These are phyloP conservation scores for Stachybotrys echinatus DNA, from an alignment of 2,329 filamentous ascomycete species.

Conservation along the genomic window DNA sequence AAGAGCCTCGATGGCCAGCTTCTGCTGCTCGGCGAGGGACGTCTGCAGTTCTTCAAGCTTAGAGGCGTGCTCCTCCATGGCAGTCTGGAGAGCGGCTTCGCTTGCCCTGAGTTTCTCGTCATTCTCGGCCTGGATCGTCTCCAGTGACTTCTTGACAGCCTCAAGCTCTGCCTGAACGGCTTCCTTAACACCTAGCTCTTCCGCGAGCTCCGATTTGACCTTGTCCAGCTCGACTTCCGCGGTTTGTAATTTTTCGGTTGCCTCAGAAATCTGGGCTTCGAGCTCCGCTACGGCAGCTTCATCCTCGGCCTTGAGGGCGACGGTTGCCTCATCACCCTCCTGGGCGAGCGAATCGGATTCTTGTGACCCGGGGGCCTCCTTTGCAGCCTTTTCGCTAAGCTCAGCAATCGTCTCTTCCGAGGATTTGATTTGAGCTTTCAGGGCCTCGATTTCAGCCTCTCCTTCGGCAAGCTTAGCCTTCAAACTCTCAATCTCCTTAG, in stretches of 20 bases:
- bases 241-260: slow-evolving; percentile 42
- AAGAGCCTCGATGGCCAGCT: slow-evolving; percentile 39
- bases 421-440: slow-evolving; percentile 50
- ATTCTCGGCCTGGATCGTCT: slow-evolving; percentile 28
- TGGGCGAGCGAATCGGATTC: slow-evolving; percentile 14
- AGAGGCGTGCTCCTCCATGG: slow-evolving; percentile 40
- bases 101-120: slow-evolving; percentile 26
- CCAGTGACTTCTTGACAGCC: slow-evolving; percentile 44
- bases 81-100: slow-evolving; percentile 27
- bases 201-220: slow-evolving; percentile 42
- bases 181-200: slow-evolving; percentile 44
- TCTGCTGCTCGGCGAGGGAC: slow-evolving; percentile 45
- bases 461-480: slow-evolving; percentile 54
- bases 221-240: slow-evolving; percentile 47
- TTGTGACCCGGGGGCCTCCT: neutral
- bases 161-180: slow-evolving; percentile 42
- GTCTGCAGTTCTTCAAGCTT: slow-evolving; percentile 47
- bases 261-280: slow-evolving; percentile 41
- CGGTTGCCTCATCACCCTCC: slow-evolving; percentile 37
- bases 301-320: slow-evolving; percentile 44
- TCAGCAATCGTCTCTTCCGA: slow-evolving; percentile 52
- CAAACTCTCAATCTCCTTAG: slow-evolving; percentile 55
- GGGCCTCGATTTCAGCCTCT: slow-evolving; percentile 50
- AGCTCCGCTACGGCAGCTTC: slow-evolving; percentile 42
- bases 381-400: slow-evolving; percentile 42